A percentile compares a stretch with the other conserved stretches of the same genome.
Evolutionary conservation across 106 monocot genomes (phyloP).

Genomic region (Platanthera zijinensis): DNA sequence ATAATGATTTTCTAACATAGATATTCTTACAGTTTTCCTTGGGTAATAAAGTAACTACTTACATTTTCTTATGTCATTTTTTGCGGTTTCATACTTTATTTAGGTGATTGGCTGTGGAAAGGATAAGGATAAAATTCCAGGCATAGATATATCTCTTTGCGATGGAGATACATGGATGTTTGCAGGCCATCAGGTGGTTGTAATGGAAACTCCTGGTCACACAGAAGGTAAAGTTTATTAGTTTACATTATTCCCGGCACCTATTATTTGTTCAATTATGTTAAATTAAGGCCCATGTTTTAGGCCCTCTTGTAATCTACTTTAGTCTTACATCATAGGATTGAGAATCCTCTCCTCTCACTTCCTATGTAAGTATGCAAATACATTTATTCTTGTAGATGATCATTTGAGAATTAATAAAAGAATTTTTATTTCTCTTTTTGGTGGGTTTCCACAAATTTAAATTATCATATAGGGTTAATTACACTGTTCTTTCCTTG

Average conservation of each 20-base stretch:
- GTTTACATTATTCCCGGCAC: background rate
- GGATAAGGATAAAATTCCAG: constrained; percentile 85
- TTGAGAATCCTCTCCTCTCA: too few species aligned
- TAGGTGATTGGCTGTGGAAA: constrained; percentile 80
- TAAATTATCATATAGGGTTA: too few species aligned
- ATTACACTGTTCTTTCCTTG: too few species aligned
- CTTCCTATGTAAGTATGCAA: too few species aligned
- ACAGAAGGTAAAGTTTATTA: constrained; percentile 44
- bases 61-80: background rate
- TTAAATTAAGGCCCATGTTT: too few species aligned
- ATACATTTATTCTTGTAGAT: too few species aligned
- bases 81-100: constrained; percentile 1
- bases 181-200: constrained; percentile 78
- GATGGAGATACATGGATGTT: constrained; percentile 99
- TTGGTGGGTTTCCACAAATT: too few species aligned
- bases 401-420: too few species aligned
- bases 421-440: too few species aligned
- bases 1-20: background rate
- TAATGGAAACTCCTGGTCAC: constrained; percentile 94
- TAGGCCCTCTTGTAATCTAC: too few species aligned
- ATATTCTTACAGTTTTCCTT: background rate
- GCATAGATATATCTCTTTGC: constrained; percentile 77
- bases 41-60: background rate
- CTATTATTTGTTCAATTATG: too few species aligned
- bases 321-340: too few species aligned